These are phyloP conservation scores for Grosmannia clavigera DNA, from an alignment of 2,329 filamentous ascomycete species.

Conservation along the genomic window DNA sequence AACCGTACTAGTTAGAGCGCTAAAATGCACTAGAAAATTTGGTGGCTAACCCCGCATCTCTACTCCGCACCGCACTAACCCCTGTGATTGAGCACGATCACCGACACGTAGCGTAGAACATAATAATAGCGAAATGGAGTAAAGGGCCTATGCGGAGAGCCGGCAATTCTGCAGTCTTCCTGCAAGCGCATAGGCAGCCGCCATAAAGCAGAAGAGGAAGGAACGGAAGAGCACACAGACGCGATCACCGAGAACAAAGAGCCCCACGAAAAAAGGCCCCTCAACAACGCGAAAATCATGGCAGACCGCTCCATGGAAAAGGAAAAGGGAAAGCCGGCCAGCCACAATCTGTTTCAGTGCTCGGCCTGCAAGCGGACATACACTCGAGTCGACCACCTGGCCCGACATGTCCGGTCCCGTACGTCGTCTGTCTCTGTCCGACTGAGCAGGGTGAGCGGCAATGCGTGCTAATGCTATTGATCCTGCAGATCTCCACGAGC, in stretches of 20 bases:
- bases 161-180: too few relatives aligned
- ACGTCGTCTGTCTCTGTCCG: neutral
- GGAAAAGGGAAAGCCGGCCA: neutral
- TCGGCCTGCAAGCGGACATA: conserved; percentile 8
- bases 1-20: neutral
- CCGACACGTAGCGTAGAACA: neutral
- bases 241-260: too few relatives aligned
- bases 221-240: neutral
- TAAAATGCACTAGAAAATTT: neutral
- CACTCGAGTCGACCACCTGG: conserved; percentile 9
- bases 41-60: neutral
- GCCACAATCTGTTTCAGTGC: conserved; percentile 8
- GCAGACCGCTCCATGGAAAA: neutral
- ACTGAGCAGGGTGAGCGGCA: too few relatives aligned
- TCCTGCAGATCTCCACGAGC: conserved; percentile 8
- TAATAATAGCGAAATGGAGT: too few relatives aligned
- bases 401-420: conserved; percentile 11
- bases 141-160: too few relatives aligned
- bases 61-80: neutral
- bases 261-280: too few relatives aligned
- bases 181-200: neutral
- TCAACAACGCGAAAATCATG: neutral
- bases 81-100: neutral
- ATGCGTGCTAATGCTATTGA: too few relatives aligned
- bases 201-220: neutral